phyloP scores from a whole-genome alignment of 768 basidiomycete genomes.

The Naganishia vishniacii region DNA sequence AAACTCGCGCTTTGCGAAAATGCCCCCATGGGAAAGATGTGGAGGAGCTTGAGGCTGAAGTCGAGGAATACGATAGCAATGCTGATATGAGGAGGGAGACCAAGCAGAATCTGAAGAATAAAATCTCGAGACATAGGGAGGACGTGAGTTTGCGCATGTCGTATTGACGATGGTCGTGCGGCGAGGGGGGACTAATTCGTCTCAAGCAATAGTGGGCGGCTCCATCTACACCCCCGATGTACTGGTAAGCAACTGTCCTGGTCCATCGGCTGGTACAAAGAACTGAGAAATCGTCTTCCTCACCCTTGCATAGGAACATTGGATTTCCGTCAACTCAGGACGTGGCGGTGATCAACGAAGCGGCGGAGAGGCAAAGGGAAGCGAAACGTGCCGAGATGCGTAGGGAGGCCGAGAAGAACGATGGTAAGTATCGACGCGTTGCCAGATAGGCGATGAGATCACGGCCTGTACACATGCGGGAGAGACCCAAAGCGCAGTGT shows the following conservation, averaged over 20 bases:
- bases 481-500: too few relatives aligned
- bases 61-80: neutral
- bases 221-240: constrained; percentile 9
- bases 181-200: too few relatives aligned
- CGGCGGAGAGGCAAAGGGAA: neutral
- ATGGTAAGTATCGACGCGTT: constrained; percentile 20
- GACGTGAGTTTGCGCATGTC: constrained; percentile 6
- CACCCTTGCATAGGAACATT: neutral
- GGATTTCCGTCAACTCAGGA: constrained; percentile 10
- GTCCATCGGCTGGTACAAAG: neutral
- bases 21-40: constrained; percentile 13
- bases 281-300: neutral
- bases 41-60: neutral
- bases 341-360: constrained; percentile 6
- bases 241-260: constrained; percentile 1
- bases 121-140: constrained; percentile 18
- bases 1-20: neutral
- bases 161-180: too few relatives aligned
- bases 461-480: too few relatives aligned
- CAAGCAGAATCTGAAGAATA: constrained; percentile 13
- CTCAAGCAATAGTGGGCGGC: constrained; percentile 1
- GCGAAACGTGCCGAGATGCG: constrained; percentile 4
- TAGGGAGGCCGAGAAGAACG: constrained; percentile 19
- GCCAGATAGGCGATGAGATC: too few relatives aligned
- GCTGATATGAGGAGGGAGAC: neutral